Evolutionary conservation across 257 asterid species (phyloP), one percentile per base, ranked within the genome.

Genomic region (Hygrophila difformis): DNA sequence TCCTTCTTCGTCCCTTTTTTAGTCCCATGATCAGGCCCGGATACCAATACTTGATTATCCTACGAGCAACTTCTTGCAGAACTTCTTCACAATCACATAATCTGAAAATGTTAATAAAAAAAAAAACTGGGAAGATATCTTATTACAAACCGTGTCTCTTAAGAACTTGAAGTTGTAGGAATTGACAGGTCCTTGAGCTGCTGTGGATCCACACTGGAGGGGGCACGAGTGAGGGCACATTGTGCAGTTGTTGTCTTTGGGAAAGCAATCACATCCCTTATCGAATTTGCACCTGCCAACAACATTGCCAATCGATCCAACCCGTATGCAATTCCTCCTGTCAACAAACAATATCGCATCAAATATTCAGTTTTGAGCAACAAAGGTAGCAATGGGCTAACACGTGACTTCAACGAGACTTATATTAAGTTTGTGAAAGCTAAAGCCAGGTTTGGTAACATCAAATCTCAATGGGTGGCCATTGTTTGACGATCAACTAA

Each of bases 311-410:
- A 63, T 70, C 96, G 68, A 65, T 91, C 95, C 60, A 91, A 47
- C 47, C 96, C 99, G 8, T 51, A 86, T 16, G 99, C 99, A 46
- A 91, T 91, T 51, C 99, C 99, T 36, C 97, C 98, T 86, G 81
- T 53, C n/a, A n/a, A n/a, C n/a, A n/a, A n/a, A n/a, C n/a, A n/a
- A n/a, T n/a, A n/a, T n/a, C n/a, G n/a, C n/a, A n/a, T n/a, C n/a
- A n/a, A n/a, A n/a, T n/a, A n/a, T n/a, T n/a, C n/a, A n/a, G n/a
- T n/a, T n/a, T n/a, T n/a, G n/a, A n/a, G n/a, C n/a, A n/a, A n/a
- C n/a, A n/a, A n/a, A n/a, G n/a, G n/a, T n/a, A n/a, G n/a, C n/a
- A n/a, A n/a, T n/a, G n/a, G n/a, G n/a, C n/a, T n/a, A n/a, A n/a
- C n/a, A n/a, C n/a, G n/a, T n/a, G n/a, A n/a, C n/a, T n/a, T n/a